Base-by-base conservation (phyloP, 1,139 yeast genomes). In the Blastobotrys ciferrii region DNA sequence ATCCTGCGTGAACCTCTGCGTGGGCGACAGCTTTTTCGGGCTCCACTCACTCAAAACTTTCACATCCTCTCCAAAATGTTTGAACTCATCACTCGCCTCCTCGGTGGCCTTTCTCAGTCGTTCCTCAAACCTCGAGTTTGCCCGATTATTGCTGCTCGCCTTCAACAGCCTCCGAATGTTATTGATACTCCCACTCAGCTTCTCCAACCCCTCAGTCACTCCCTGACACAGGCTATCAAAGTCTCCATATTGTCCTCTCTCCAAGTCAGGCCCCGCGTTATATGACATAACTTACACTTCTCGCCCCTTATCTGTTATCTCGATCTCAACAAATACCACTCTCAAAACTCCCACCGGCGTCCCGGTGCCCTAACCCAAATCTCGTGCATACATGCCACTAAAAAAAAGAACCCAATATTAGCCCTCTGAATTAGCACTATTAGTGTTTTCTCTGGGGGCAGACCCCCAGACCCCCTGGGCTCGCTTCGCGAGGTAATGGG, bases 1-100 rank as follows among this genome's bases (percentile, higher is more conserved):
- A 30, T 71, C 70, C 51, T 71, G 70, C 3, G 72, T 69, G 53
- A 72, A 69, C 45, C 50, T 45, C 45, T 61, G 63, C 13, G 62
- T 55, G 5, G 58, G 54, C 13, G 47, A 48, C 36, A 61, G 50
- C 43, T 32, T 31, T 14, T 42, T 46, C 7, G 48, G 20, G 38
- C 53, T 58, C 59, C 60, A 57, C 17, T 57, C 60, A 3, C 54
- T 42, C 18, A 61, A 42, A 11, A 50, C 42, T 45, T 59, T 57
- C 30, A 60, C 54, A 20, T 49, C 52, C 12, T 49, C 44, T 3
- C 61, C 61, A 2, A 57, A 50, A 2, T 20, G 33, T 50, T 54
- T 54, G 46, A 61, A 57, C 45, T 53, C 35, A 3, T 42, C 50
- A 4, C 61, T 50, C 3, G 63, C 53, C 32, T 54, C 58, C 11